phyloP scores from a whole-genome alignment of 169 alveolate species.

The Plasmodium cynomolgi region DNA sequence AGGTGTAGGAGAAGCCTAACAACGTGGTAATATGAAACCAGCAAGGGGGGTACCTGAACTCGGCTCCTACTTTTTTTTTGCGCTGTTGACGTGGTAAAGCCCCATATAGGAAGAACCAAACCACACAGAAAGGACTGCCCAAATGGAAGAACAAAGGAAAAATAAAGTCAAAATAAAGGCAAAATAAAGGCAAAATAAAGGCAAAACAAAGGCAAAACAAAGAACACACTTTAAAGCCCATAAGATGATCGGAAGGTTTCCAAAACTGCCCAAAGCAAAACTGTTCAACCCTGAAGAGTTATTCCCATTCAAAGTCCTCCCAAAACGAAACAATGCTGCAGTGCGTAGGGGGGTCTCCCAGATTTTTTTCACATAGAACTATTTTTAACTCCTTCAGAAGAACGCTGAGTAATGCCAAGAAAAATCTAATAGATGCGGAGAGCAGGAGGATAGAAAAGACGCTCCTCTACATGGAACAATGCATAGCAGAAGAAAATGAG shows the following conservation, averaged over 20 bases:
- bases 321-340: neutral
- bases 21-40: neutral
- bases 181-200: neutral
- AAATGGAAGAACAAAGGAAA: neutral
- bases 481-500: constrained; percentile 27
- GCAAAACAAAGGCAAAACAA: neutral
- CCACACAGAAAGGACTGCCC: neutral
- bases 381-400: neutral
- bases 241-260: neutral
- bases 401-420: neutral
- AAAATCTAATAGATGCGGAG: constrained; percentile 1
- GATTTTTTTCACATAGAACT: neutral
- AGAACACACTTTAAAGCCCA: neutral
- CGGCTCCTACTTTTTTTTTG: neutral
- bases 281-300: neutral
- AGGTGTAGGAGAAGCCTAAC: neutral
- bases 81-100: neutral
- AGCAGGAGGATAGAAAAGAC: constrained; percentile 4
- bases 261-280: neutral
- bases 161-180: neutral
- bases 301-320: neutral
- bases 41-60: neutral
- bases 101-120: neutral
- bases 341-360: neutral
- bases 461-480: constrained; percentile 32